Evolutionary conservation across 768 basidiomycete species (phyloP), one percentile per base, ranked within the genome.

Genomic region (Macrocybe gigantea): DNA sequence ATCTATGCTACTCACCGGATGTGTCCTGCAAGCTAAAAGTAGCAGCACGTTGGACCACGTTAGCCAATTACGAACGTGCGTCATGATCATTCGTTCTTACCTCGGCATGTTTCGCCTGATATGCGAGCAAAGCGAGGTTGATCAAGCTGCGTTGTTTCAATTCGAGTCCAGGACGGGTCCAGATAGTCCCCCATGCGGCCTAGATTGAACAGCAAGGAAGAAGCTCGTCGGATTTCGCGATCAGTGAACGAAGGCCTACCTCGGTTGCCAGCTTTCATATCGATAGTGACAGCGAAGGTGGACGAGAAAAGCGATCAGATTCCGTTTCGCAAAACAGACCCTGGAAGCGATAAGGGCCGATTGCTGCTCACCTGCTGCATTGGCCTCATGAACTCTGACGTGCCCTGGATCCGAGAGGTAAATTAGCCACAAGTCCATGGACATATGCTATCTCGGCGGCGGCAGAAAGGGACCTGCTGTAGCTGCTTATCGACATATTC

Each of bases 121-220:
- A 64, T 7, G 70, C 71, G 3, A 73, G 60, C 3, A 75, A 51
- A 2, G 73, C 71, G 39, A 75, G 67, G 45, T 65, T 64, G 44
- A 75, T 73, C 46, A 75, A 54, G 49, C 73, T 75, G 33, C 73
- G 65, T 47, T 73, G 72, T 51, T 73, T 75, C 37, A 65, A 60
- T 53, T 75, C 71, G 2, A 75, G 58, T 7, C 73, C 72, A 32
- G 72, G 71, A 40, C 73, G 64, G 38, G 72, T 70, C 71, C 72
- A 74, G 44, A 73, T 72, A 4, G 69, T 72, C 12, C 73, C 73
- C 72, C 72, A 74, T 2, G 66, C 73, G 10, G 65, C 68, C 70
- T 72, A 40, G 10, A 42, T 6, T 30, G 29, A 4, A 41, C 35
- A 15, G n/a, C 13, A 33, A 46, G 8, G 38, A 48, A n/a, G 14